Evolutionary conservation across 1,284 basidiomycete species (phyloP).

Genomic region (Porodaedalea pini): DNA sequence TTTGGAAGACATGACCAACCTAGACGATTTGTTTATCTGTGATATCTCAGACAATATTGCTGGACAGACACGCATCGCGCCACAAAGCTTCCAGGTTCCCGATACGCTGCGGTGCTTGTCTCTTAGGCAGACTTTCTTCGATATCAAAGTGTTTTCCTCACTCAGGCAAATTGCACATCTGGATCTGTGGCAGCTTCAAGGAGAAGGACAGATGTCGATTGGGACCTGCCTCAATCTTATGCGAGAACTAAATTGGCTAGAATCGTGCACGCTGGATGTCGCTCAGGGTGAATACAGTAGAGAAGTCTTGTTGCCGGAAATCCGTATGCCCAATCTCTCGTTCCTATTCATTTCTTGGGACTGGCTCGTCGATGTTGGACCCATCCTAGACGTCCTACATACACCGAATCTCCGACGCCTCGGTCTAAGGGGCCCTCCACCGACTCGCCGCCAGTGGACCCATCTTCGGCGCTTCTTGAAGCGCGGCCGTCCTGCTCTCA

Average conservation of each 20-base stretch:
- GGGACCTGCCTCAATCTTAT: slow-evolving; percentile 14
- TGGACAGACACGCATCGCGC: slow-evolving; percentile 8
- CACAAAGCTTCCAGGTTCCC: slow-evolving; percentile 14
- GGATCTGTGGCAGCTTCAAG: slow-evolving; percentile 22
- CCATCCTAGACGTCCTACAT: slow-evolving; percentile 15
- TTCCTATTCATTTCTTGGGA: slow-evolving; percentile 23
- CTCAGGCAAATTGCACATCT: slow-evolving; percentile 14
- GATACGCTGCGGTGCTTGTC: slow-evolving; percentile 16
- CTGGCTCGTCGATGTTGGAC: slow-evolving; percentile 22
- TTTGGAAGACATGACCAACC: slow-evolving; percentile 16
- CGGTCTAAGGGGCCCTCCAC: slow-evolving; percentile 19
- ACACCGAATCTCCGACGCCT: slow-evolving; percentile 18
- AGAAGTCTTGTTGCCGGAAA: slow-evolving; percentile 6
- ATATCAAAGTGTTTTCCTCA: slow-evolving; percentile 18
- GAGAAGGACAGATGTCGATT: slow-evolving; percentile 18
- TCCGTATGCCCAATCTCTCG: slow-evolving; percentile 17
- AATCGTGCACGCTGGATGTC: slow-evolving; percentile 21
- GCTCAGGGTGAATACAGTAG: slow-evolving; percentile 9
- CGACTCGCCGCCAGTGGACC: slow-evolving; percentile 17
- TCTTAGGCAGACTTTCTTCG: slow-evolving; percentile 21
- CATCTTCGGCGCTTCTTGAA: slow-evolving; percentile 19
- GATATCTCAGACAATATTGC: slow-evolving; percentile 14
- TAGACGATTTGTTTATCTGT: slow-evolving; percentile 21
- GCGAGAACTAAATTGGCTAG: slow-evolving; percentile 15
- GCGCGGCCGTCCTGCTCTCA: slow-evolving; percentile 13